These are phyloP conservation scores for Schizopora paradoxa DNA, from an alignment of 1,284 basidiomycete genomes.

Conservation along the genomic window DNA sequence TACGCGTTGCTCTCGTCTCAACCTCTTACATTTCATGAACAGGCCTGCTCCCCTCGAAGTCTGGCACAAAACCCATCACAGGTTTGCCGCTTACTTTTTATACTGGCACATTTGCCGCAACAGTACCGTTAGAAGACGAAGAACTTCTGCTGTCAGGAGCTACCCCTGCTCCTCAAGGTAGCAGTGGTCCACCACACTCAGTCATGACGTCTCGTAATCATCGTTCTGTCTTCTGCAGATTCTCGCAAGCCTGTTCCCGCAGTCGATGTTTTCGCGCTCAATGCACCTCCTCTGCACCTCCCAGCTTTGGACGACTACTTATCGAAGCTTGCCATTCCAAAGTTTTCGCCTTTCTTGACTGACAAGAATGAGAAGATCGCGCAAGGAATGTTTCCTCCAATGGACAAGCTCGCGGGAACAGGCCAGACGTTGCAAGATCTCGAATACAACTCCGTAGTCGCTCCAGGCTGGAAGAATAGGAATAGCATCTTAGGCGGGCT, in stretches of 20 bases:
- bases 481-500: constrained; percentile 42
- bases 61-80: too few species aligned
- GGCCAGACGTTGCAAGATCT: constrained; percentile 52
- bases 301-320: constrained; percentile 57
- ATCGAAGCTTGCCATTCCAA: constrained; percentile 39
- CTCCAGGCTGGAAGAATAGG: constrained; percentile 51
- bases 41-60: too few species aligned
- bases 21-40: too few species aligned
- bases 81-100: too few species aligned
- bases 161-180: too few species aligned
- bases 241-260: constrained; percentile 49
- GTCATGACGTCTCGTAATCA: too few species aligned
- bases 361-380: constrained; percentile 17
- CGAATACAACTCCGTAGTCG: constrained; percentile 44
- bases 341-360: constrained; percentile 31
- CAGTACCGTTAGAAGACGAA: too few species aligned
- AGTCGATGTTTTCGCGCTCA: constrained; percentile 47
- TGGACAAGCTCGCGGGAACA: constrained; percentile 47
- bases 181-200: too few species aligned
- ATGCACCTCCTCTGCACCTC: constrained; percentile 50
- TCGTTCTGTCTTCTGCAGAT: too few species aligned
- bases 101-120: too few species aligned
- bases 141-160: too few species aligned
- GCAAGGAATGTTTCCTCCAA: constrained; percentile 50
- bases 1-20: too few species aligned